Evolutionary conservation across 2,329 filamentous ascomycete genomes (phyloP).

Genomic region (Periglandula ipomoeae): DNA sequence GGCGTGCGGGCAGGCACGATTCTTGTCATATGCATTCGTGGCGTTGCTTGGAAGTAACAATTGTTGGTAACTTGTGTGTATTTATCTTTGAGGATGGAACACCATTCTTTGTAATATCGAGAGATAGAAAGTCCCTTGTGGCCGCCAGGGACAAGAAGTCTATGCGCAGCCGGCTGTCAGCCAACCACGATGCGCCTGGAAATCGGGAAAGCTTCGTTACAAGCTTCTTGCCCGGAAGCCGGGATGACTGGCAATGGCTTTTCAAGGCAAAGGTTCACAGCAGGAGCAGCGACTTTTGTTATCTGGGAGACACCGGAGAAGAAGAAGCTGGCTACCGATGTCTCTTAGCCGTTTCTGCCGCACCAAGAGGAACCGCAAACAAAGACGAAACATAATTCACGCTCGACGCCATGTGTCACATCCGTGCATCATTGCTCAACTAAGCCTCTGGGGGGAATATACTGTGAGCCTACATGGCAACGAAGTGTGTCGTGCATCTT

Average conservation of each 20-base stretch:
- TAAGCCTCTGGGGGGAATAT: neutral
- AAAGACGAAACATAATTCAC: slow-evolving; percentile 2
- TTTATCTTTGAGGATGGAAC: slow-evolving; percentile 37
- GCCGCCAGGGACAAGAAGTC: neutral
- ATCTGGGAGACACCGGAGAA: too few relatives aligned
- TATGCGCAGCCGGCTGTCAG: neutral
- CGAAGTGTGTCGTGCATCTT: neutral
- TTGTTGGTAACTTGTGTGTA: slow-evolving; percentile 25
- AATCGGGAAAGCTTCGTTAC: neutral
- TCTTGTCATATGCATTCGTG: slow-evolving; percentile 13
- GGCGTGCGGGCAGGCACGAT: neutral
- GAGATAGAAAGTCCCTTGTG: slow-evolving; percentile 17
- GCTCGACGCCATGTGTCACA: neutral
- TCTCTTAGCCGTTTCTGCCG: too few relatives aligned
- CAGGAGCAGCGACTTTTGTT: too few relatives aligned
- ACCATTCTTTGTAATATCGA: slow-evolving; percentile 33
- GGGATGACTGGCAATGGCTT: too few relatives aligned
- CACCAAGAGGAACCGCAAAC: neutral
- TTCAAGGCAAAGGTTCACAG: too few relatives aligned
- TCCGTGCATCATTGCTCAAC: neutral
- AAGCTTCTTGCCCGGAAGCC: too few relatives aligned
- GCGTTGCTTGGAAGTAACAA: slow-evolving; percentile 14
- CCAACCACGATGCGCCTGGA: too few relatives aligned
- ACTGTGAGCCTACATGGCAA: neutral
- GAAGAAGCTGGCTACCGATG: too few relatives aligned